Base-by-base conservation (phyloP, 805 yeast genomes). In the Metschnikowia kofuensis region DNA sequence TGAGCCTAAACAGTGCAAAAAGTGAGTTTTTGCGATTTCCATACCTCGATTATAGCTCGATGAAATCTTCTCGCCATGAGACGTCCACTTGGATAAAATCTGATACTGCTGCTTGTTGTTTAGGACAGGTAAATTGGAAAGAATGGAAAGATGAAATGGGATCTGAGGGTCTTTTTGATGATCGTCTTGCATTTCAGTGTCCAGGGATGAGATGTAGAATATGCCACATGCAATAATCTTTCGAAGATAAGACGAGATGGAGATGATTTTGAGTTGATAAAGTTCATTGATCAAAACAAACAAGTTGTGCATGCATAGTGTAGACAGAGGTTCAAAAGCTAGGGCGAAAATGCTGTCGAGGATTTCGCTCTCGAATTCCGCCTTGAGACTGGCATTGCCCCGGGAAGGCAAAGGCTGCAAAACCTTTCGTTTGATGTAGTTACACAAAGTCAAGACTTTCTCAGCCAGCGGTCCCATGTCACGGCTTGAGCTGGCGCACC, bases 221-320 rank as follows among this genome's bases (percentile, higher is more conserved):
- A 89, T 74, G 5, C 97, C 99, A 0, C 94, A 83, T 9, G 97
- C 89, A 40, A 92, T 90, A 35, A 91, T 69, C 56, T 84, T 81
- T 58, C 97, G 72, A 49, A 91, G 73, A 59, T 92, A 92, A 1
- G 86, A 77, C 1, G 86, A 81, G 13, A 83, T 71, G 2, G 79
- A 66, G 26, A 86, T 74, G 26, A 85, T 63, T 40, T 76, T 77
- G 46, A 74, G 55, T 38, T 74, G 77, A 42, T 75, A 73, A 4
- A 84, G 63, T 61, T 80, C 84, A 46, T 75, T 72, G 14, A 85
- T 70, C 31, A 83, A 64, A n/a, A 76, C 70, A 52, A 75, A 69
- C 30, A 79, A 64, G 43, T 64, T 65, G 52, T 64, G 44, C 54
- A 56, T 49, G 34, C 37, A 35, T 10, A 57, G 30, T 12, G 44